These are phyloP conservation scores for Prunus mongolica DNA, from an alignment of 306 rosid species.

Conservation along the genomic window DNA sequence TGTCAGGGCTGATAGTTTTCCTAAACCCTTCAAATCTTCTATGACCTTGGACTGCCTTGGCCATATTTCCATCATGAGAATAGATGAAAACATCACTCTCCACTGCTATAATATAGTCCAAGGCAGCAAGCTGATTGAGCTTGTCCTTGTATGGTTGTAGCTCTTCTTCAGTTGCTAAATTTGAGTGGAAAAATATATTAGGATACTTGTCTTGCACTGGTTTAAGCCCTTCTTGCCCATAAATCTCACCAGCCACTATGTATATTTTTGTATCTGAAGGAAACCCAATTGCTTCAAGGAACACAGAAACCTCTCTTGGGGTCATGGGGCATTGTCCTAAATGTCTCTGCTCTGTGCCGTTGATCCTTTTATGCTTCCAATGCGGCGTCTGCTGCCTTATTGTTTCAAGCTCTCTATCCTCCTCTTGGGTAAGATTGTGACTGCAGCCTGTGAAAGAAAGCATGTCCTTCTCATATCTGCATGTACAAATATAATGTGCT, in stretches of 20 bases:
- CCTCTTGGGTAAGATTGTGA: constrained; percentile 45
- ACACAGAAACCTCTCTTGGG: constrained; percentile 65
- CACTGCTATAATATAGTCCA: constrained; percentile 55
- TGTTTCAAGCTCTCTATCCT: constrained; percentile 29
- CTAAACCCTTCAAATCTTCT: constrained; percentile 49
- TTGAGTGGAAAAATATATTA: constrained; percentile 37
- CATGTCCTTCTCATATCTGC: constrained; percentile 81
- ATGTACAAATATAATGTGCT: background rate
- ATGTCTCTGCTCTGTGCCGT: constrained; percentile 33
- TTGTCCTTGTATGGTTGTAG: constrained; percentile 36
- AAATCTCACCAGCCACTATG: constrained; percentile 49
- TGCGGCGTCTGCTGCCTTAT: constrained; percentile 46
- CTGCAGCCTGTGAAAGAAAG: constrained; percentile 77
- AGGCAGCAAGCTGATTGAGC: constrained; percentile 63
- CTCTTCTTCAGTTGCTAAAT: constrained; percentile 58
- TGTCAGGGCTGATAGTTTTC: constrained; percentile 62
- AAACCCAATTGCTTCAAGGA: constrained; percentile 63
- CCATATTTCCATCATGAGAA: constrained; percentile 66
- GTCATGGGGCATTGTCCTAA: constrained; percentile 72
- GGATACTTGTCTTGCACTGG: constrained; percentile 46
- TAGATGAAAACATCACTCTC: constrained; percentile 66
- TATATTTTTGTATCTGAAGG: constrained; percentile 57
- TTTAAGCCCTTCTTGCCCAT: constrained; percentile 43
- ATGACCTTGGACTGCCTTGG: constrained; percentile 64
- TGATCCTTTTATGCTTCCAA: constrained; percentile 62